phyloP scores from a whole-genome alignment of 768 basidiomycete genomes.

The Tylopilus felleus region DNA sequence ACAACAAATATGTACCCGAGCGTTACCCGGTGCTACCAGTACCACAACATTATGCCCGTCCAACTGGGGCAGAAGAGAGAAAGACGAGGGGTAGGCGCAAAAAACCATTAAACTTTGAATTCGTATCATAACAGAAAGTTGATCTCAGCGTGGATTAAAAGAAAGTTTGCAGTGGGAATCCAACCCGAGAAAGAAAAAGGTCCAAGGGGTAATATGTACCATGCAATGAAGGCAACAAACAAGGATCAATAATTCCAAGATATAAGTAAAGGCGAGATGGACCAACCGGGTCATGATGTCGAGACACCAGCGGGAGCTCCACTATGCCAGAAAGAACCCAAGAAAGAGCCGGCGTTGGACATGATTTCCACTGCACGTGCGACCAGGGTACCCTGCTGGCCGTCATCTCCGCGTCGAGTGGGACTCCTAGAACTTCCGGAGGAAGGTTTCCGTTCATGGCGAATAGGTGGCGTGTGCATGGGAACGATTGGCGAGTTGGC shows the following conservation, averaged over 20 bases:
- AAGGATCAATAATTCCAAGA: slow-evolving; percentile 30
- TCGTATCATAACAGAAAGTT: slow-evolving; percentile 22
- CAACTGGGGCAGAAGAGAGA: slow-evolving; percentile 2
- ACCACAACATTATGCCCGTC: not conserved
- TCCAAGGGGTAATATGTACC: slow-evolving; percentile 30
- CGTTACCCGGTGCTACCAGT: slow-evolving; percentile 13
- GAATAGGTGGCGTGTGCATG: slow-evolving; percentile 23
- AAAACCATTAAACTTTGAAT: slow-evolving; percentile 25
- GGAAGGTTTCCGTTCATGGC: slow-evolving; percentile 19
- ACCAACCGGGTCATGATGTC: slow-evolving; percentile 16
- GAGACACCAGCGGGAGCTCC: slow-evolving; percentile 20
- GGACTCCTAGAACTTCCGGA: slow-evolving; percentile 25
- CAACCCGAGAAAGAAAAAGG: slow-evolving; percentile 11
- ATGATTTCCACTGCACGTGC: slow-evolving; percentile 76
- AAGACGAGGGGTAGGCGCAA: slow-evolving; percentile 10
- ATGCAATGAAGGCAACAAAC: slow-evolving; percentile 13
- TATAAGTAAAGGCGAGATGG: slow-evolving; percentile 24
- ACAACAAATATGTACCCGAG: slow-evolving; percentile 28
- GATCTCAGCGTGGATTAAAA: not conserved
- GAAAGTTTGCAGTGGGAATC: slow-evolving; percentile 12
- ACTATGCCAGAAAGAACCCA: slow-evolving; percentile 58
- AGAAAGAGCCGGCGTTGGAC: slow-evolving; percentile 70
- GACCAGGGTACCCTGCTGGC: slow-evolving; percentile 44
- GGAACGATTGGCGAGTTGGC: slow-evolving; percentile 55
- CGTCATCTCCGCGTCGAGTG: slow-evolving; percentile 23